phyloP scores from a whole-genome alignment of 2,329 filamentous ascomycete genomes.

The Cladophialophora bantiana region DNA sequence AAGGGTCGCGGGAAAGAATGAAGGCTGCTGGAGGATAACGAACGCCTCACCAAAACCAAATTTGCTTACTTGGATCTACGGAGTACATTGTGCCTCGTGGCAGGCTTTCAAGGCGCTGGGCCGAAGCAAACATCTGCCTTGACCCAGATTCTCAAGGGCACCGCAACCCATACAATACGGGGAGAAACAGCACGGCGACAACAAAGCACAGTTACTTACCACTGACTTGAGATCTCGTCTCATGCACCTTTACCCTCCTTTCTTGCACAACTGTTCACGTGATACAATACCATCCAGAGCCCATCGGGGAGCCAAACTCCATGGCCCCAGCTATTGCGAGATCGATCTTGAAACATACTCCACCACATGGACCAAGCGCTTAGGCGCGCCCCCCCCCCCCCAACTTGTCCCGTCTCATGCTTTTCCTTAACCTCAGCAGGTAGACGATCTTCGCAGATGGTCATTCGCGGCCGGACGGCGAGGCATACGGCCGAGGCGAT shows the following conservation, averaged over 20 bases:
- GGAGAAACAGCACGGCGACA: not conserved
- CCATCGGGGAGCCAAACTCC: not conserved
- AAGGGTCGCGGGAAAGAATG: slow-evolving; percentile 26
- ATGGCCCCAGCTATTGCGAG: slow-evolving; percentile 11
- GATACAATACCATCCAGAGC: not conserved
- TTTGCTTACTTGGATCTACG: not conserved
- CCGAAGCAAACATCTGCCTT: not conserved
- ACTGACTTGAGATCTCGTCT: not conserved
- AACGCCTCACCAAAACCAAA: not conserved
- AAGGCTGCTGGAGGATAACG: slow-evolving; percentile 25
- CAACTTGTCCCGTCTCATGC: not conserved
- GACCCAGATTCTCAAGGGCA: not conserved
- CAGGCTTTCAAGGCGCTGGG: not conserved
- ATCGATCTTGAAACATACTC: slow-evolving; percentile 10
- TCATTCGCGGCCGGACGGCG: slow-evolving; percentile 13
- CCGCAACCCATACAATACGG: not conserved
- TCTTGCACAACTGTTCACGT: not conserved
- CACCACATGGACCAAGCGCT: slow-evolving; percentile 19
- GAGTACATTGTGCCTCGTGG: not conserved
- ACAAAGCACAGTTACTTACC: not conserved
- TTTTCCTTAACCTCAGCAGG: not conserved
- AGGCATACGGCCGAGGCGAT: slow-evolving; percentile 19
- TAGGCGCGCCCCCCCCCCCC: no score
- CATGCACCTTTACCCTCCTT: not conserved
- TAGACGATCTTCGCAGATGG: not conserved